These are phyloP conservation scores for Mycena haematopus DNA, from an alignment of 768 basidiomycete genomes.

Conservation along the genomic window DNA sequence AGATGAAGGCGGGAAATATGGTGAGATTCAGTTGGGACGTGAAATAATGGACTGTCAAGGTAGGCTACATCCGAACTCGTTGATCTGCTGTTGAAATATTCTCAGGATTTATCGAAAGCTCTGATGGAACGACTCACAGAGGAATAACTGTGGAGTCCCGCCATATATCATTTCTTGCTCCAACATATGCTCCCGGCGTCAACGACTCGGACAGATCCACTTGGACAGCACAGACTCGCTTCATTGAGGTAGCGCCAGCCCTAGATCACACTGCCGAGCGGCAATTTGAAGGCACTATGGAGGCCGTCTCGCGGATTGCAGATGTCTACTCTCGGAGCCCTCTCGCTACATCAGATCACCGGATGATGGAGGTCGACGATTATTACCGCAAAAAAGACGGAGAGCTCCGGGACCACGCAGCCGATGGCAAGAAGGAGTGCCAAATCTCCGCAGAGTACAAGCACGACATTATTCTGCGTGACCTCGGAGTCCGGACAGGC, in stretches of 20 bases:
- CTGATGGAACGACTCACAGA: constrained; percentile 35
- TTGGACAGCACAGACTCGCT: constrained; percentile 17
- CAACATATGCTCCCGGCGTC: constrained; percentile 24
- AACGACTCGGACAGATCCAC: constrained; percentile 30
- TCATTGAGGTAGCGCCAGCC: constrained; percentile 11
- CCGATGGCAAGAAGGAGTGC: too few relatives aligned
- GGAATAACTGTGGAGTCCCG: constrained; percentile 31
- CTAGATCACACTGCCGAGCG: constrained; percentile 10
- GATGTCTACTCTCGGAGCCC: constrained; percentile 12
- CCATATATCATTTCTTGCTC: constrained; percentile 28
- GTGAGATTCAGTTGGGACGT: too few relatives aligned
- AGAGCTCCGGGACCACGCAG: too few relatives aligned
- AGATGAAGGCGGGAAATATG: too few relatives aligned
- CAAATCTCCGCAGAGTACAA: too few relatives aligned
- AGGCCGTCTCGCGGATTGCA: constrained; percentile 1
- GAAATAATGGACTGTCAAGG: too few relatives aligned
- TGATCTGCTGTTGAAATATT: too few relatives aligned
- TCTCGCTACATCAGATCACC: neutral
- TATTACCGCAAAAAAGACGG: too few relatives aligned
- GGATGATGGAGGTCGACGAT: too few relatives aligned
- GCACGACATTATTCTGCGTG: too few relatives aligned
- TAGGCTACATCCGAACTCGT: too few relatives aligned
- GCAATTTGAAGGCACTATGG: constrained; percentile 6
- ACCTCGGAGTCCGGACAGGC: too few relatives aligned
- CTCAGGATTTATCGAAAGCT: constrained; percentile 32